Conservation (phyloP, 1,284 basidiomycete genomes). For the Xerocomus nothofagi region DNA sequence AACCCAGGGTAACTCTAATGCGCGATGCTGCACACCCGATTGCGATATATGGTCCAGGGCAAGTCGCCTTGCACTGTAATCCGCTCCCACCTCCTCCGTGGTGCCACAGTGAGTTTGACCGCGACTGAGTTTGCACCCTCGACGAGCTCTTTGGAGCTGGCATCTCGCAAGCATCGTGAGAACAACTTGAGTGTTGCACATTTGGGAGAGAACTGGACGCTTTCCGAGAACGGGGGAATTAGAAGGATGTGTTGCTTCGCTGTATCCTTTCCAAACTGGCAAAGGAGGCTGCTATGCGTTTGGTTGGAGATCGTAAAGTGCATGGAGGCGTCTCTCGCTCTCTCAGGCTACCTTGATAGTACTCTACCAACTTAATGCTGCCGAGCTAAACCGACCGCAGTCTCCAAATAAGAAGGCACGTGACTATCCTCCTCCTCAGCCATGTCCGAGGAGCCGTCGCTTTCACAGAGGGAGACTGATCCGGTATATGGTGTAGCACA, state of each 20-base stretch:
- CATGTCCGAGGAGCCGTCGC: slow-evolving; percentile 24
- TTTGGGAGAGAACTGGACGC: slow-evolving; percentile 21
- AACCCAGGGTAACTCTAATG: not conserved
- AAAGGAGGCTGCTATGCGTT: slow-evolving; percentile 39
- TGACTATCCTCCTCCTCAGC: no score
- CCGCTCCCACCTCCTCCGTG: slow-evolving; percentile 46
- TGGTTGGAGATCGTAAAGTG: slow-evolving; percentile 47
- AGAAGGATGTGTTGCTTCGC: slow-evolving; percentile 18
- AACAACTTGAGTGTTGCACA: slow-evolving; percentile 17
- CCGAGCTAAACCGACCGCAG: not conserved
- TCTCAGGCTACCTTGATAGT: no score
- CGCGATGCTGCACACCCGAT: slow-evolving; percentile 41
- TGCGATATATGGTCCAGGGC: slow-evolving; percentile 58
- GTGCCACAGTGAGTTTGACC: slow-evolving; percentile 24
- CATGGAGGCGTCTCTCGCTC: not conserved
- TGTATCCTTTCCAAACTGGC: slow-evolving; percentile 14
- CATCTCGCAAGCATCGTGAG: slow-evolving; percentile 9
- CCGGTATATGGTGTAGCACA: slow-evolving; percentile 19
- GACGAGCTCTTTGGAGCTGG: slow-evolving; percentile 12
- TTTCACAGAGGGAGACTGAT: slow-evolving; percentile 25
- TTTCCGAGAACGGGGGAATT: slow-evolving; percentile 29
- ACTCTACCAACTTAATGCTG: no score
- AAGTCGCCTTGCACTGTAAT: slow-evolving; percentile 42
- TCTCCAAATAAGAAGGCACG: no score
- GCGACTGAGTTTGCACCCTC: slow-evolving; percentile 24